These are phyloP conservation scores for Cornus kousa DNA, from an alignment of 148 eudicot genomes.

Conservation along the genomic window DNA sequence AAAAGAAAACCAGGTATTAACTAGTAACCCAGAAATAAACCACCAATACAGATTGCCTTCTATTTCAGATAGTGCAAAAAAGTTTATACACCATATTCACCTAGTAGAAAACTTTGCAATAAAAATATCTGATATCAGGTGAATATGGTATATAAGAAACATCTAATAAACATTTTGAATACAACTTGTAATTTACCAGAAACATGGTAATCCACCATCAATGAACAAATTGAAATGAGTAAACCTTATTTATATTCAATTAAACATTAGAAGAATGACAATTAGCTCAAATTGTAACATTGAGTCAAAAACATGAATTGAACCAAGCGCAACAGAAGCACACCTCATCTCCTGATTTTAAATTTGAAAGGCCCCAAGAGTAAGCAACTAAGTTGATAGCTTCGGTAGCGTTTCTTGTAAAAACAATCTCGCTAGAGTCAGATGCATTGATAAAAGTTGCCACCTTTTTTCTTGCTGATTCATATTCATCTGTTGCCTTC, in stretches of 20 bases:
- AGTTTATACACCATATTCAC: neutral
- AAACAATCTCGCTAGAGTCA: slow-evolving; percentile 71
- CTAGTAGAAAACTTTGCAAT: neutral
- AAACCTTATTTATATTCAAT: too few relatives aligned
- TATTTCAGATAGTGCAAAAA: neutral
- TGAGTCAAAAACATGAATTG: neutral
- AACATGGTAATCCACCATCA: neutral
- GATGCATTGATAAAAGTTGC: slow-evolving; percentile 82
- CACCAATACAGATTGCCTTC: neutral
- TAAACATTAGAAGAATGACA: neutral
- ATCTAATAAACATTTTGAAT: too few relatives aligned
- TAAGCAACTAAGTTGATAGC: slow-evolving; percentile 94
- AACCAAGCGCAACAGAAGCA: slow-evolving; percentile 8
- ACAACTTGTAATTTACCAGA: neutral
- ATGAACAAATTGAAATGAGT: neutral
- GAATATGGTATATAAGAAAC: too few relatives aligned
- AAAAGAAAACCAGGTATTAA: neutral
- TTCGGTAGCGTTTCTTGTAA: slow-evolving; percentile 96
- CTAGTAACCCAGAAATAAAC: neutral
- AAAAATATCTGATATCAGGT: too few relatives aligned
- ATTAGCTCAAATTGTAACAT: neutral
- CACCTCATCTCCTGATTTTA: slow-evolving; percentile 86
- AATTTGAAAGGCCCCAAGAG: slow-evolving; percentile 87
- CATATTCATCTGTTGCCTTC: slow-evolving; percentile 89
- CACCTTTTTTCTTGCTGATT: slow-evolving; percentile 83